phyloP scores from a whole-genome alignment of 768 basidiomycete species.

The Suillus subalutaceus region DNA sequence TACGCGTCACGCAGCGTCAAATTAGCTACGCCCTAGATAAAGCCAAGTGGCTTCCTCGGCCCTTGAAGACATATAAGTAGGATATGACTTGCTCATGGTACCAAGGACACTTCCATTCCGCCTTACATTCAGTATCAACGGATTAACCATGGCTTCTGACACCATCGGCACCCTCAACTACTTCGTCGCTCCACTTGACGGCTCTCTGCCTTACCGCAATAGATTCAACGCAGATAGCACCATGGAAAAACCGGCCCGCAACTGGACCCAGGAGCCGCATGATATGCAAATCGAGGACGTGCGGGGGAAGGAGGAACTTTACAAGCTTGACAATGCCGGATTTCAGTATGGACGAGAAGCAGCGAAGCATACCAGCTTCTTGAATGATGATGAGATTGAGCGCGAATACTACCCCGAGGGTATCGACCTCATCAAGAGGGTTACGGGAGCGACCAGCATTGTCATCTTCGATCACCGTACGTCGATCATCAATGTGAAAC shows the following conservation, averaged over 20 bases:
- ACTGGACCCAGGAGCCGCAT: constrained; percentile 23
- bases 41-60: neutral
- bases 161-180: constrained; percentile 25
- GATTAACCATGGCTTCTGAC: neutral
- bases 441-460: constrained; percentile 40
- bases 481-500: constrained; percentile 11
- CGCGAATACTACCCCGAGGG: constrained; percentile 44
- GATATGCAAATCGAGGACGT: constrained; percentile 33
- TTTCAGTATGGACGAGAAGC: constrained; percentile 36
- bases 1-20: no score
- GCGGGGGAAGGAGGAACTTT: constrained; percentile 36
- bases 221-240: constrained; percentile 21
- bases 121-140: neutral
- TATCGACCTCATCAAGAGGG: constrained; percentile 38
- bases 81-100: neutral
- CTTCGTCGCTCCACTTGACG: constrained; percentile 22
- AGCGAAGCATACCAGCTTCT: constrained; percentile 34
- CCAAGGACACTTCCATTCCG: neutral
- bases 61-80: neutral
- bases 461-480: constrained; percentile 48
- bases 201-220: constrained; percentile 16
- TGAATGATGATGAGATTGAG: constrained; percentile 38
- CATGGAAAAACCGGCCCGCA: constrained; percentile 18
- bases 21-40: no score
- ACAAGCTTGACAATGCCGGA: constrained; percentile 37